Evolutionary conservation across 352 stramenopile genomes (phyloP).

Genomic region (Phytophthora rubi): DNA sequence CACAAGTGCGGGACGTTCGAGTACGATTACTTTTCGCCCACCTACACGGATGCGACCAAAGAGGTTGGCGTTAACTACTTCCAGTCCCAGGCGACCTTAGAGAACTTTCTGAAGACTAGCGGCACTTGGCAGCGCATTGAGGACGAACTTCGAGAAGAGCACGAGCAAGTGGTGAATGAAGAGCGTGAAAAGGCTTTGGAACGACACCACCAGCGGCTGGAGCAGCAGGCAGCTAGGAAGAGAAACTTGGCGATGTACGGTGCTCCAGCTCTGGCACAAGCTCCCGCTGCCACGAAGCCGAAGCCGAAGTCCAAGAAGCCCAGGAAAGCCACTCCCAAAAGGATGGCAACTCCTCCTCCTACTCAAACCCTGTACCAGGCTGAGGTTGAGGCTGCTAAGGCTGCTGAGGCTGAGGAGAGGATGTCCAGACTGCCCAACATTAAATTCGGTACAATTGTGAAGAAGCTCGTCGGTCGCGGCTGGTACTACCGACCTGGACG

Average conservation of each 20-base stretch:
- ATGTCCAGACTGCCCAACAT: slow-evolving; percentile 39
- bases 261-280: neutral
- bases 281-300: slow-evolving; percentile 15
- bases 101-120: slow-evolving; percentile 65
- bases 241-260: slow-evolving; percentile 29
- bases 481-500: slow-evolving; percentile 76
- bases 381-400: slow-evolving; percentile 32
- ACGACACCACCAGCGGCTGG: slow-evolving; percentile 43
- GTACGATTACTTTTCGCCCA: slow-evolving; percentile 85
- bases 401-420: slow-evolving; percentile 5
- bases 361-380: slow-evolving; percentile 25
- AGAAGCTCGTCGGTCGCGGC: slow-evolving; percentile 58
- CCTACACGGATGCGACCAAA: slow-evolving; percentile 61
- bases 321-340: slow-evolving; percentile 35
- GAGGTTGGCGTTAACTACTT: slow-evolving; percentile 72
- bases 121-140: slow-evolving; percentile 70
- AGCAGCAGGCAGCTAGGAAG: slow-evolving; percentile 40
- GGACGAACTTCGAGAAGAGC: slow-evolving; percentile 55
- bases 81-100: slow-evolving; percentile 60
- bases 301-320: slow-evolving; percentile 34
- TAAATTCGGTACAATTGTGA: slow-evolving; percentile 64
- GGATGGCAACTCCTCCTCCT: slow-evolving; percentile 12
- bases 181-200: slow-evolving; percentile 55
- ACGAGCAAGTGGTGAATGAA: slow-evolving; percentile 56
- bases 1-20: slow-evolving; percentile 66